These are phyloP conservation scores for Ascochyta rabiei DNA, from an alignment of 2,329 filamentous ascomycete species.

Conservation along the genomic window DNA sequence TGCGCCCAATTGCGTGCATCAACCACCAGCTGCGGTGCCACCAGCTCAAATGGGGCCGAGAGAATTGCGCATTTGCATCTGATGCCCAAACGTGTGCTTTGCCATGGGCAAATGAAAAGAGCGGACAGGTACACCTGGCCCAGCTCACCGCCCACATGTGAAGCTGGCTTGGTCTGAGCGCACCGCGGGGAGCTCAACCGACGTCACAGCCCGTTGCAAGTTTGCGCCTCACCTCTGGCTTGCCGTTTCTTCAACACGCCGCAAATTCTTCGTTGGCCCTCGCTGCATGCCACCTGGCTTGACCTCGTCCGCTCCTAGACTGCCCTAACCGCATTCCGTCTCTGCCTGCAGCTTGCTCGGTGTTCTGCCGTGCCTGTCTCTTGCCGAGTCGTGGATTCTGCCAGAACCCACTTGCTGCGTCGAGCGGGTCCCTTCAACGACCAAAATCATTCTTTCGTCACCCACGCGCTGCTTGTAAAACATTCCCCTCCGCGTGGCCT, in stretches of 20 bases:
- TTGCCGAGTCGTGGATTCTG: constrained; percentile 32
- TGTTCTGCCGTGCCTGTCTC: constrained; percentile 15
- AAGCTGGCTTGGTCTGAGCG: constrained; percentile 9
- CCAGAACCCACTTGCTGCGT: constrained; percentile 35
- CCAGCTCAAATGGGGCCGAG: constrained; percentile 3
- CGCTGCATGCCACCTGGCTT: constrained; percentile 25
- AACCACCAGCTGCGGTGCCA: background rate
- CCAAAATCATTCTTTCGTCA: constrained; percentile 44
- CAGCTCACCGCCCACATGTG: constrained; percentile 13
- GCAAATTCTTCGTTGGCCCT: constrained; percentile 10
- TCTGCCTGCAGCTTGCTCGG: constrained; percentile 17
- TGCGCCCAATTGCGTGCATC: constrained; percentile 5
- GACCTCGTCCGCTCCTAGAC: constrained; percentile 12
- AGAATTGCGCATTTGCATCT: constrained; percentile 2
- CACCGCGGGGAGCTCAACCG: constrained; percentile 13
- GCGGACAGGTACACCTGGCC: background rate
- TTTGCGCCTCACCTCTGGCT: constrained; percentile 5
- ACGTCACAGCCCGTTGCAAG: constrained; percentile 16
- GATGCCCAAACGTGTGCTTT: constrained; percentile 6
- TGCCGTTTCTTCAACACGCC: constrained; percentile 11
- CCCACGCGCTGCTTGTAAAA: constrained; percentile 17
- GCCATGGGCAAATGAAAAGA: constrained; percentile 11
- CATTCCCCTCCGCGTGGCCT: constrained; percentile 1
- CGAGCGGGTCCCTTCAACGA: constrained; percentile 26
- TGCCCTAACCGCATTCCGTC: constrained; percentile 16